A percentile compares a stretch with the other conserved stretches of the same genome.
Conservation (phyloP, 257 asterid genomes). For the Fraxinus quadrangulata region DNA sequence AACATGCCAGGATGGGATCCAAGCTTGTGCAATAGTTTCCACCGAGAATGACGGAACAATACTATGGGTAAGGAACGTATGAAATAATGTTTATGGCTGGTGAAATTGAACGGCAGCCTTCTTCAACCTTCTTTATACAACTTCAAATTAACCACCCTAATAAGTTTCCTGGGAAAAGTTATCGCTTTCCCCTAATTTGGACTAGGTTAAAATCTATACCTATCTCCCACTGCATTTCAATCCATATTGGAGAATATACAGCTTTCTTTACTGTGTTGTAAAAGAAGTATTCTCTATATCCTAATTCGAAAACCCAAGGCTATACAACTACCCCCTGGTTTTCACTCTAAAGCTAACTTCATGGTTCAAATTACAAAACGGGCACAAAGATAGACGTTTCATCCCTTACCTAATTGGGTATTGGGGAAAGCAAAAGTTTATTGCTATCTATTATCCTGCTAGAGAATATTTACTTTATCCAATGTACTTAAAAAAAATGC, state of each 20-base stretch:
- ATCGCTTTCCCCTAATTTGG: too few relatives aligned
- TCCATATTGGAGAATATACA: not conserved
- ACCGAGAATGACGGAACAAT: not conserved
- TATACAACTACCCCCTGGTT: not conserved
- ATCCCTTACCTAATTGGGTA: not conserved
- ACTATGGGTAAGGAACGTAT: not conserved
- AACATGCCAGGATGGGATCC: not conserved
- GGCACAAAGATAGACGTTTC: not conserved
- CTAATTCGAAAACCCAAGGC: not conserved
- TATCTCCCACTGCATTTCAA: not conserved
- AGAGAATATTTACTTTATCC: not conserved
- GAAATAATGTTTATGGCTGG: not conserved
- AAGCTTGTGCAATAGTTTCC: not conserved
- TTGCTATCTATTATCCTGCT: not conserved
- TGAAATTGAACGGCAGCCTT: not conserved
- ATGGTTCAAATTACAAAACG: not conserved
- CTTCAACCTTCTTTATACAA: not conserved
- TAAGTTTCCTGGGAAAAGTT: too few relatives aligned
- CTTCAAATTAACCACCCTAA: not conserved
- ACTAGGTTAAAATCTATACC: not conserved
- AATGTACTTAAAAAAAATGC: too few relatives aligned
- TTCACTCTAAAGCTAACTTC: not conserved
- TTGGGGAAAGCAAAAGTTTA: not conserved
- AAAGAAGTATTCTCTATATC: not conserved
- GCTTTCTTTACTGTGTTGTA: too few relatives aligned